These are phyloP conservation scores for Gossypium aridum DNA, from an alignment of 441 rosid genomes.

Conservation along the genomic window DNA sequence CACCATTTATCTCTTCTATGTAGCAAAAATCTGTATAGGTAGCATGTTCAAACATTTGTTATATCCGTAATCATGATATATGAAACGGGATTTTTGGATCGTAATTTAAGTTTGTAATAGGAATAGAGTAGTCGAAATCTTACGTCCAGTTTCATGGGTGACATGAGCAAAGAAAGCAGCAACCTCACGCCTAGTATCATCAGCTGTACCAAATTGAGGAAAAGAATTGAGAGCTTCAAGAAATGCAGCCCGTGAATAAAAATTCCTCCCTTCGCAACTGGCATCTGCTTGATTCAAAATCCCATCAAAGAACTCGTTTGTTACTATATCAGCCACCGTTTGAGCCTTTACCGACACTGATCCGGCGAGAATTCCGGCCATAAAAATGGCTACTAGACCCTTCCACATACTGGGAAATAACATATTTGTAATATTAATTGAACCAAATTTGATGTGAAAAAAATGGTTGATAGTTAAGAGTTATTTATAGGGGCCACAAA, in stretches of 20 bases:
- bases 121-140: background rate
- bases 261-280: constrained; percentile 40
- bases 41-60: background rate
- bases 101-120: background rate
- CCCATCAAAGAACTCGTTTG: constrained; percentile 42
- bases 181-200: constrained; percentile 52
- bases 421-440: background rate
- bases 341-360: background rate
- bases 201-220: constrained; percentile 36
- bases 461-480: background rate
- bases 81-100: background rate
- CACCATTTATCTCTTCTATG: constrained; percentile 44
- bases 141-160: constrained; percentile 61
- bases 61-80: background rate
- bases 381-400: background rate
- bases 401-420: background rate
- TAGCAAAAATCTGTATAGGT: constrained; percentile 45
- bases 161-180: constrained; percentile 72
- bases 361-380: background rate
- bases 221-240: constrained; percentile 32
- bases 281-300: constrained; percentile 35
- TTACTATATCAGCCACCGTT: constrained; percentile 36
- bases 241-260: constrained; percentile 43
- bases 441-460: background rate
- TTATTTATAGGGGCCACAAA: background rate